A percentile compares a stretch with the other conserved stretches of the same genome.
These are phyloP conservation scores for Microthlaspi erraticum DNA, from an alignment of 345 rosid genomes.

Conservation along the genomic window DNA sequence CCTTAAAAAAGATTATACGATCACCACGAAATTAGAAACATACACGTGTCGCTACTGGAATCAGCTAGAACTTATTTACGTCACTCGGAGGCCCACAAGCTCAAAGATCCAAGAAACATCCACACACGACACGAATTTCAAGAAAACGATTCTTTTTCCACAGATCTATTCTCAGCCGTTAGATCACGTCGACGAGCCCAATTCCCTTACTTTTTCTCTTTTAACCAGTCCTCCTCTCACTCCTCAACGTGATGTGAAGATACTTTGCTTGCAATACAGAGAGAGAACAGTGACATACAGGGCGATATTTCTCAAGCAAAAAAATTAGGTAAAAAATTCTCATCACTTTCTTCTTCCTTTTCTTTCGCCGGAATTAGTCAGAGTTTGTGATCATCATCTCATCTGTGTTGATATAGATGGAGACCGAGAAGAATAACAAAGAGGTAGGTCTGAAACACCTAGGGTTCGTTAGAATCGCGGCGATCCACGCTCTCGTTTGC, in stretches of 20 bases:
- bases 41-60: conserved; percentile 58
- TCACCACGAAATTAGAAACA: neutral
- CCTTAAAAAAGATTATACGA: neutral
- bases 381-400: neutral
- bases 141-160: conserved; percentile 16
- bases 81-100: conserved; percentile 35
- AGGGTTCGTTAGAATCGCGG: conserved; percentile 65
- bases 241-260: conserved; percentile 29
- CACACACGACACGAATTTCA: conserved; percentile 30
- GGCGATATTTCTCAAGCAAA: conserved; percentile 31
- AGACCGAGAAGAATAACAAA: conserved; percentile 55
- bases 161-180: conserved; percentile 46
- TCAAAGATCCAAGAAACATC: conserved; percentile 11
- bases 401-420: conserved; percentile 35
- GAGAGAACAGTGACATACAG: conserved; percentile 25
- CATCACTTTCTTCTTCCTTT: neutral
- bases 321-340: conserved; percentile 14
- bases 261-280: conserved; percentile 24
- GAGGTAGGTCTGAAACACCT: conserved; percentile 65
- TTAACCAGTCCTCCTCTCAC: conserved; percentile 11
- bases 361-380: neutral
- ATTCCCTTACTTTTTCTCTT: conserved; percentile 1
- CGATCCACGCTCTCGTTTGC: conserved; percentile 57
- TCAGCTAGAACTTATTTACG: conserved; percentile 36
- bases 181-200: conserved; percentile 38